Conservation (phyloP, 306 rosid species). For the Mimosa bimucronata region DNA sequence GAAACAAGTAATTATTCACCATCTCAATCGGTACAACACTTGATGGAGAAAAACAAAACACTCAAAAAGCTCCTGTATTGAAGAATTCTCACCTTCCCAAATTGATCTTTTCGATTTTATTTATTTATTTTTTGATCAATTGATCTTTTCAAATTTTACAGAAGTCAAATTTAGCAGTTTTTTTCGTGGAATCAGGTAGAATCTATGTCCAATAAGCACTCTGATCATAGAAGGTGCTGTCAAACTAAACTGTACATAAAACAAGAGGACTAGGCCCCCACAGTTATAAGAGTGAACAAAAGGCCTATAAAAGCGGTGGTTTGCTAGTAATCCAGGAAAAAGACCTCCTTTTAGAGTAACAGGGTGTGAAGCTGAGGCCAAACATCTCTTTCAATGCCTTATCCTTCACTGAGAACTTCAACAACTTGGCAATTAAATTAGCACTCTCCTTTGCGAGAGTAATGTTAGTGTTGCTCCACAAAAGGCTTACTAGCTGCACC, state of each 20-base stretch:
- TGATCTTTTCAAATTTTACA: not conserved
- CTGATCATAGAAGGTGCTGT: slow-evolving; percentile 27
- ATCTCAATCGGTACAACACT: slow-evolving; percentile 3
- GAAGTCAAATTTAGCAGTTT: slow-evolving; percentile 8
- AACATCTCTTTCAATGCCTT: slow-evolving; percentile 87
- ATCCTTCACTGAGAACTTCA: slow-evolving; percentile 78
- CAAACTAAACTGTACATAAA: slow-evolving; percentile 43
- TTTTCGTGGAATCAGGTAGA: slow-evolving; percentile 5
- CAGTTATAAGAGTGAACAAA: not conserved
- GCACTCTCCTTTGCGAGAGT: slow-evolving; percentile 75
- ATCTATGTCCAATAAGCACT: slow-evolving; percentile 32
- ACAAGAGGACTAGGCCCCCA: not conserved
- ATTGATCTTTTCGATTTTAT: too few relatives aligned
- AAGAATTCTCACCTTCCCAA: not conserved
- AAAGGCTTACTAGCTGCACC: slow-evolving; percentile 62
- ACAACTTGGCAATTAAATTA: slow-evolving; percentile 74
- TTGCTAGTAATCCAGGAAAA: slow-evolving; percentile 68
- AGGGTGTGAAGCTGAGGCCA: slow-evolving; percentile 85
- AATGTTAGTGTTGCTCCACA: slow-evolving; percentile 74
- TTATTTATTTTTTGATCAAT: too few relatives aligned
- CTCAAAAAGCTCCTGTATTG: not conserved
- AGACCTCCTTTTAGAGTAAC: slow-evolving; percentile 58
- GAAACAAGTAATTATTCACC: not conserved
- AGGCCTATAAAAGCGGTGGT: slow-evolving; percentile 47
- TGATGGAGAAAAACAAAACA: not conserved